Conservation (phyloP, 768 basidiomycete species). For the Cystoderma amianthinum region DNA sequence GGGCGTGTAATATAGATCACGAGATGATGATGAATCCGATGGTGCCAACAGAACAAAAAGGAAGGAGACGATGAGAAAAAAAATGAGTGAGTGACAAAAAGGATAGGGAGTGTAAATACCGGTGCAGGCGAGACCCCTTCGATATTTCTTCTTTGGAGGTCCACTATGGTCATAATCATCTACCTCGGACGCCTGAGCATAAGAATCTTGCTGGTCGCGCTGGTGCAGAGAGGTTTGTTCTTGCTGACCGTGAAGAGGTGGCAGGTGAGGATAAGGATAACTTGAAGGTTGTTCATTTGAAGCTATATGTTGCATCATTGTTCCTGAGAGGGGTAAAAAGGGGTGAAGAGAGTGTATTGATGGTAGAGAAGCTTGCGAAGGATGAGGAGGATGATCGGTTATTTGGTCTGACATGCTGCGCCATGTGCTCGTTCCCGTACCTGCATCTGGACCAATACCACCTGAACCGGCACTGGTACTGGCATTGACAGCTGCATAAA, state of each 20-base stretch:
- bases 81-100: constrained; percentile 9
- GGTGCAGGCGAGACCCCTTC: constrained; percentile 79
- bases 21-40: constrained; percentile 14
- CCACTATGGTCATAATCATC: constrained; percentile 51
- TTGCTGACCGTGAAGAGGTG: background rate
- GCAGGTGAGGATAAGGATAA: background rate
- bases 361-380: constrained; percentile 39
- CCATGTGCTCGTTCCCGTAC: too few relatives aligned
- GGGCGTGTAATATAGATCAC: constrained; percentile 21
- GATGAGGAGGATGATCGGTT: too few relatives aligned
- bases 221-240: constrained; percentile 7
- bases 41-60: constrained; percentile 12
- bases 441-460: too few relatives aligned
- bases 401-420: constrained; percentile 10
- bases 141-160: constrained; percentile 72
- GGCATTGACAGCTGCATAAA: too few relatives aligned
- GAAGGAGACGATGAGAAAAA: constrained; percentile 15
- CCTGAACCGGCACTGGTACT: too few relatives aligned
- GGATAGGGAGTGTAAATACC: constrained; percentile 37
- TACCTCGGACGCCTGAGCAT: constrained; percentile 45
- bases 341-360: constrained; percentile 67
- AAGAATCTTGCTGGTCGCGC: constrained; percentile 20
- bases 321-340: constrained; percentile 46
- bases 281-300: constrained; percentile 7
- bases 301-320: constrained; percentile 20